phyloP scores from a whole-genome alignment of 164 flowering plant species.

The Brasenia schreberi region DNA sequence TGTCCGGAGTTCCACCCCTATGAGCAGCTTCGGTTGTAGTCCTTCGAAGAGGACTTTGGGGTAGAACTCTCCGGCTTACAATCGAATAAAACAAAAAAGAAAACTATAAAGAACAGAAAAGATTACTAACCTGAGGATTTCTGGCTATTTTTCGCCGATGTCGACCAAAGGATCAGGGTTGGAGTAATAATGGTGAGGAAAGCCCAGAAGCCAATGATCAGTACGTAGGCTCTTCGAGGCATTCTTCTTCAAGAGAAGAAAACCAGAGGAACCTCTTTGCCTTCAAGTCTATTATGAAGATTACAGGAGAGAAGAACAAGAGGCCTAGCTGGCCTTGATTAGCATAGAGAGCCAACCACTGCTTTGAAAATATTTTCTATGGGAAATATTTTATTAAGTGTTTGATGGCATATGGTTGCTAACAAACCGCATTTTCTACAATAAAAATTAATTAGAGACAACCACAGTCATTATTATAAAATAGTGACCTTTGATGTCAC shows the following conservation, averaged over 20 bases:
- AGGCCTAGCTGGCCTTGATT: neutral
- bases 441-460: no score
- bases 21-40: neutral
- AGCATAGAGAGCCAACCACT: neutral
- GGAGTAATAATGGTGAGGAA: conserved; percentile 53
- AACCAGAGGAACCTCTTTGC: neutral
- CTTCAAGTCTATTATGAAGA: neutral
- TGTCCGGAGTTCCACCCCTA: neutral
- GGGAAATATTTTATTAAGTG: neutral
- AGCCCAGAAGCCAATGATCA: conserved; percentile 60
- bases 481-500: neutral
- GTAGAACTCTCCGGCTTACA: neutral
- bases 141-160: conserved; percentile 12
- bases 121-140: neutral
- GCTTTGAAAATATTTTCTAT: neutral
- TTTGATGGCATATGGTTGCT: neutral
- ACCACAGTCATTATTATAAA: no score
- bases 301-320: neutral
- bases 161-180: conserved; percentile 37
- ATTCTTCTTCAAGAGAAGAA: conserved; percentile 12
- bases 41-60: neutral
- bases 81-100: neutral
- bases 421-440: neutral
- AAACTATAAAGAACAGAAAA: neutral
- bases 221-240: conserved; percentile 31